phyloP scores from a whole-genome alignment of 306 rosid genomes.

The Dalbergia cultrata region DNA sequence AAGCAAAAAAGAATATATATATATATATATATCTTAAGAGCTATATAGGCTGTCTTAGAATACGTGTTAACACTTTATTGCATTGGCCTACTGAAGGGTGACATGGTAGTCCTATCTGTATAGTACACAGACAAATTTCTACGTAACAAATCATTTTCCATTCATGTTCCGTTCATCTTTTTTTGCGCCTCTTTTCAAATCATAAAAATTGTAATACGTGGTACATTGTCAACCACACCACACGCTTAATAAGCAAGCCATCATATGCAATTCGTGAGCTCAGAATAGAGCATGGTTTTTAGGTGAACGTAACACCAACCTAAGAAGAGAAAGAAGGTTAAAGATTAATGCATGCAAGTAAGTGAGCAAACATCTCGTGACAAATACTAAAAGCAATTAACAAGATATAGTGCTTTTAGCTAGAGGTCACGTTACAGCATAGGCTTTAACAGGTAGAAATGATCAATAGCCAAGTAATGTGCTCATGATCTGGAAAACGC shows the following conservation, averaged over 20 bases:
- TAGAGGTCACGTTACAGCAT: constrained; percentile 49
- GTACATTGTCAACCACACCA: constrained; percentile 27
- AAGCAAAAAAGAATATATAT: not conserved
- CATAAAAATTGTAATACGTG: constrained; percentile 45
- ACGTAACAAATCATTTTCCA: constrained; percentile 35
- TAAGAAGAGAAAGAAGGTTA: constrained; percentile 30
- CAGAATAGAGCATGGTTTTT: constrained; percentile 37
- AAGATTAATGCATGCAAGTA: constrained; percentile 13
- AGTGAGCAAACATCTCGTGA: constrained; percentile 57
- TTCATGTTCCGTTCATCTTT: constrained; percentile 39
- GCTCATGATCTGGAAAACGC: constrained; percentile 50
- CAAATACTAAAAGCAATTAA: constrained; percentile 21
- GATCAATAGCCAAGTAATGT: constrained; percentile 46
- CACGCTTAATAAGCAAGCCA: constrained; percentile 25
- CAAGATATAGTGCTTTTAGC: constrained; percentile 38
- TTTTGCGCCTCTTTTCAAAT: constrained; percentile 1
- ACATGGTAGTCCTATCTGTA: not conserved
- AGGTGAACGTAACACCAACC: constrained; percentile 38
- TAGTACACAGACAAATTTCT: constrained; percentile 20
- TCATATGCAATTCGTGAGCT: constrained; percentile 52
- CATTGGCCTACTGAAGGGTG: not conserved
- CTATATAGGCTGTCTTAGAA: constrained; percentile 16
- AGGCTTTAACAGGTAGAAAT: constrained; percentile 52
- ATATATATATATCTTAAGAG: constrained; percentile 1
- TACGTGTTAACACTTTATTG: constrained; percentile 21